These are phyloP conservation scores for Drosera capensis DNA, from an alignment of 148 eudicot species.

Conservation along the genomic window DNA sequence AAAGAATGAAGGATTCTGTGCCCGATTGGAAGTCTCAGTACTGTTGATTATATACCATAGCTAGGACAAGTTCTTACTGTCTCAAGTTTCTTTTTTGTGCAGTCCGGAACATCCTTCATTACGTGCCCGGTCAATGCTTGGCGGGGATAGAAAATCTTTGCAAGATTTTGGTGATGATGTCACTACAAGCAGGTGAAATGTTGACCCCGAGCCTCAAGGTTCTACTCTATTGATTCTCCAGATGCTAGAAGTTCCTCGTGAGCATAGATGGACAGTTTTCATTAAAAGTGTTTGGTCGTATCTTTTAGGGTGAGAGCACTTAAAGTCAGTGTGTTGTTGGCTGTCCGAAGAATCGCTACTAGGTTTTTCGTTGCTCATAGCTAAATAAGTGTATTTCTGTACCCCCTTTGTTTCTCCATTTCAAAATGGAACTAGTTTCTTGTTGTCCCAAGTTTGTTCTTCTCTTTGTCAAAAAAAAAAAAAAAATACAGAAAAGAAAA, in stretches of 20 bases:
- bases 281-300: background rate
- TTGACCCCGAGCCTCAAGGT: too few relatives aligned
- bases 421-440: too few relatives aligned
- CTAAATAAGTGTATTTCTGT: too few relatives aligned
- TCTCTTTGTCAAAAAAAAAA: too few relatives aligned
- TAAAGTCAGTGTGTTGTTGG: background rate
- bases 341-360: background rate
- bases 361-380: background rate
- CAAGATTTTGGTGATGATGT: slow-evolving; percentile 47
- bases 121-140: slow-evolving; percentile 85
- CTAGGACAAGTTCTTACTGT: background rate
- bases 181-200: slow-evolving; percentile 87
- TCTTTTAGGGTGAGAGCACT: background rate
- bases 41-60: background rate
- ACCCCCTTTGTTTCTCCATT: too few relatives aligned
- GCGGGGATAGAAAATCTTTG: slow-evolving; percentile 63
- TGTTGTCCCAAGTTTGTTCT: too few relatives aligned
- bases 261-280: too few relatives aligned
- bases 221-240: too few relatives aligned
- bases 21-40: background rate
- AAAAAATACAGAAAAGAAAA: background rate
- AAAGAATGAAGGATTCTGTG: background rate
- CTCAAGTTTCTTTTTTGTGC: slow-evolving; percentile 13
- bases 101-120: slow-evolving; percentile 98
- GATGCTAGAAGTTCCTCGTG: too few relatives aligned